A percentile compares a stretch with the other conserved stretches of the same genome.
Conservation (phyloP, 2,329 filamentous ascomycete species). For the Trichophyton rubrum region DNA sequence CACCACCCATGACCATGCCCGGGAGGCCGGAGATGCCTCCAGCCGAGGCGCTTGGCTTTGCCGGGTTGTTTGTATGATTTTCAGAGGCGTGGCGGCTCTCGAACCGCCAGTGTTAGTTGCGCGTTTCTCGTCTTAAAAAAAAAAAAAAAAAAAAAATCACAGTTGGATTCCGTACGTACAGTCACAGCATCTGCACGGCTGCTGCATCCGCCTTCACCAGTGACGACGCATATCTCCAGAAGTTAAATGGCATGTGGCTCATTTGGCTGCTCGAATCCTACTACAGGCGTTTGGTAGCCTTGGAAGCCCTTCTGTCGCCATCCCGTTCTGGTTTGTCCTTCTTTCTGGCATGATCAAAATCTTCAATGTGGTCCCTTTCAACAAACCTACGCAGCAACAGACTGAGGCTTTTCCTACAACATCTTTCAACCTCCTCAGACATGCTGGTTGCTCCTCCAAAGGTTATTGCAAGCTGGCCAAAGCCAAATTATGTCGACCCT, state of each 20-base stretch:
- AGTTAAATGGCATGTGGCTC: background rate
- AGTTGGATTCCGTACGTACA: background rate
- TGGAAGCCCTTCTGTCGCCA: background rate
- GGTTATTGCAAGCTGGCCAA: slow-evolving; percentile 17
- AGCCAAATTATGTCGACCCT: slow-evolving; percentile 22
- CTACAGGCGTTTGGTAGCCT: background rate
- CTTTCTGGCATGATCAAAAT: background rate
- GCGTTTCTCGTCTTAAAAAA: background rate
- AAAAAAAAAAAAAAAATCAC: no score
- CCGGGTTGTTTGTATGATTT: background rate
- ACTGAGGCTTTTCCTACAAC: background rate
- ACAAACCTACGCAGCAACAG: background rate
- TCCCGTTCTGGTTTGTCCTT: no score
- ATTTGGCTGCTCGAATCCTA: background rate
- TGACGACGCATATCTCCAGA: background rate
- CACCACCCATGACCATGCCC: background rate
- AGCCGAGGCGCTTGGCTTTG: background rate
- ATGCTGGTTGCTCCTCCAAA: slow-evolving; percentile 13
- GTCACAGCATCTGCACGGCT: background rate
- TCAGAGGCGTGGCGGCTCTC: background rate
- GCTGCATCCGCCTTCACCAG: background rate
- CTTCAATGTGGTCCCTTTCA: background rate
- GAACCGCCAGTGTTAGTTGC: background rate
- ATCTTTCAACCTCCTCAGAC: background rate
- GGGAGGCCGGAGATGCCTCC: background rate